Evolutionary conservation across 768 basidiomycete genomes (phyloP).

Genomic region (Gloeostereum incarnatum): DNA sequence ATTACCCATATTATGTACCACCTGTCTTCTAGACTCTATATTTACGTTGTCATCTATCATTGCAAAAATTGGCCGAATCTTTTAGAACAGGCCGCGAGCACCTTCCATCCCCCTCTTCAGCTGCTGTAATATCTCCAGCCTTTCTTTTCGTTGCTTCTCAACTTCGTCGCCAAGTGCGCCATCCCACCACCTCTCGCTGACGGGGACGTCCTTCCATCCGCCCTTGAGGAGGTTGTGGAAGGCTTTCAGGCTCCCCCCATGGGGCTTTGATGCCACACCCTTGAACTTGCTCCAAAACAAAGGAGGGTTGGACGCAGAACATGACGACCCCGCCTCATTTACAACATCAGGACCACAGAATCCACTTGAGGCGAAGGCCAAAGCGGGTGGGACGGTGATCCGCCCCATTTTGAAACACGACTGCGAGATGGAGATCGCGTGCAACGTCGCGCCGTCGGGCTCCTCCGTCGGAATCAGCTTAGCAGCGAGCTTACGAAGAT

Average conservation of each 20-base stretch:
- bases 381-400: slow-evolving; percentile 62
- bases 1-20: too few relatives aligned
- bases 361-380: slow-evolving; percentile 54
- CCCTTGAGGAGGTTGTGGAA: slow-evolving; percentile 35
- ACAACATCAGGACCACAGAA: slow-evolving; percentile 25
- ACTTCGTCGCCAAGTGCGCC: slow-evolving; percentile 39
- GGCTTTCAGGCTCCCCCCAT: slow-evolving; percentile 26
- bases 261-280: slow-evolving; percentile 20
- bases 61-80: neutral
- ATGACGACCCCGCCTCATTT: slow-evolving; percentile 28
- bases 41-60: too few relatives aligned
- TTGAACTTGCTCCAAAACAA: slow-evolving; percentile 38
- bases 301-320: slow-evolving; percentile 33
- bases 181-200: slow-evolving; percentile 63
- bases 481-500: neutral
- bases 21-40: too few relatives aligned
- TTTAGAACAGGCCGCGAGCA: slow-evolving; percentile 7
- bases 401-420: slow-evolving; percentile 63
- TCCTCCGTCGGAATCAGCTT: slow-evolving; percentile 21
- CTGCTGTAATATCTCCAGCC: slow-evolving; percentile 21
- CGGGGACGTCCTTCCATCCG: slow-evolving; percentile 54
- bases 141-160: slow-evolving; percentile 28
- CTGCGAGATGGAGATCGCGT: slow-evolving; percentile 57
- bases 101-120: slow-evolving; percentile 27
- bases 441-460: slow-evolving; percentile 45